Evolutionary conservation across 768 basidiomycete genomes (phyloP).

Genomic region (Rhizopogon salebrosus): DNA sequence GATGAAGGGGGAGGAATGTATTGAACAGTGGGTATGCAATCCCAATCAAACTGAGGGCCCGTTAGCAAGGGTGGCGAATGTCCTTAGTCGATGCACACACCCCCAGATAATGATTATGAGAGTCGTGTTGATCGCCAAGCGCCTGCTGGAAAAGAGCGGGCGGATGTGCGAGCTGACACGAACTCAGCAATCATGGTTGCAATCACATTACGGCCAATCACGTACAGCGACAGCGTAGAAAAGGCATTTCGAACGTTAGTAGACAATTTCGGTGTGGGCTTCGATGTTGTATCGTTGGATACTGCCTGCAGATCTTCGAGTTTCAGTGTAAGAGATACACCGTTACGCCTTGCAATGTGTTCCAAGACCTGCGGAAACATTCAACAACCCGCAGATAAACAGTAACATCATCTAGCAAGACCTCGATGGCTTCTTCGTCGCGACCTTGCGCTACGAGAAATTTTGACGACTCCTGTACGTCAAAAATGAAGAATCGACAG

Average conservation of each 20-base stretch:
- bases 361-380: constrained; percentile 34
- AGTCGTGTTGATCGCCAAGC: constrained; percentile 39
- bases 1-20: constrained; percentile 46
- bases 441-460: constrained; percentile 53
- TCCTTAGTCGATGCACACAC: too few species aligned
- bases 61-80: too few species aligned
- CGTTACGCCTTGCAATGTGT: constrained; percentile 44
- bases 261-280: constrained; percentile 10
- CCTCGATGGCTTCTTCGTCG: constrained; percentile 50
- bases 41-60: constrained; percentile 35
- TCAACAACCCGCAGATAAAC: background rate
- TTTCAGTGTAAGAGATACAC: constrained; percentile 39
- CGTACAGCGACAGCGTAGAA: constrained; percentile 36
- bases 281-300: constrained; percentile 13
- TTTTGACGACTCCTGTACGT: constrained; percentile 58
- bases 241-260: constrained; percentile 29
- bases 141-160: constrained; percentile 42
- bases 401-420: constrained; percentile 7
- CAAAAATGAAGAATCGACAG: constrained; percentile 51
- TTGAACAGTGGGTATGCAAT: constrained; percentile 52
- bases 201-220: background rate
- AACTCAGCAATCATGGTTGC: background rate
- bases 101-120: constrained; percentile 51
- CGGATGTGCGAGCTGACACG: constrained; percentile 38
- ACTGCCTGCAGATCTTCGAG: constrained; percentile 37